Base-by-base conservation (phyloP, 768 basidiomycete species). In the Gautieria morchelliformis region DNA sequence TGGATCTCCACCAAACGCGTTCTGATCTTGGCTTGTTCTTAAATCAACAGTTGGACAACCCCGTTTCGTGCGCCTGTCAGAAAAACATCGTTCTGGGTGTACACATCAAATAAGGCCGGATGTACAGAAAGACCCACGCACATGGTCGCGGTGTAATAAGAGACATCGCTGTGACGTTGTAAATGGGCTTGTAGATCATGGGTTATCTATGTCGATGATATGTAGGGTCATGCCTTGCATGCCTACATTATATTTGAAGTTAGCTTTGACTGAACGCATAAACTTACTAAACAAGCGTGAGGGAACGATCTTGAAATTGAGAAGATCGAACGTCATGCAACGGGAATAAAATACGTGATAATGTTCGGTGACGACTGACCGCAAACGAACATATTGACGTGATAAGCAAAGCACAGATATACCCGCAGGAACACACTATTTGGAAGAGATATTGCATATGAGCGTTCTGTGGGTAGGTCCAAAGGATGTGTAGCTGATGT, bases 51-150 rank as follows among this genome's bases (percentile, higher is more conserved):
- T 41, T 73, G 66, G 51, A 87, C 73, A 4, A 70, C 63, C 30
- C 85, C 86, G 59, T 78, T 84, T n/a, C 86, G 77, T 32, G 78
- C 70, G 11, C 83, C 83, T 0, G 81, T 69, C 59, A n/a, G n/a
- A n/a, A 80, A 82, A 17, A 84, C 67, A 5, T 76, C 62, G 51
- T 74, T 68, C 83, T 85, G 59, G 9, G 52, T 59, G 1, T 33
- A 62, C 39, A 15, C 12, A 42, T 15, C 35, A 27, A 12, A 46
- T 10, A 30, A 7, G 35, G 33, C 14, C 42, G 17, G n/a, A 52
- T 27, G 24, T 11, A 24, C 24, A 42, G 6, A 32, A 44, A n/a
- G 5, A 58, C 32, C 19, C 8, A 63, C 73, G 5, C 41, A 84
- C 85, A 52, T 76, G 68, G 48, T 72, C 65, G 62, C 82, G 82